Evolutionary conservation across 2,329 filamentous ascomycete genomes (phyloP).

Genomic region (Cladosporium sp.): DNA sequence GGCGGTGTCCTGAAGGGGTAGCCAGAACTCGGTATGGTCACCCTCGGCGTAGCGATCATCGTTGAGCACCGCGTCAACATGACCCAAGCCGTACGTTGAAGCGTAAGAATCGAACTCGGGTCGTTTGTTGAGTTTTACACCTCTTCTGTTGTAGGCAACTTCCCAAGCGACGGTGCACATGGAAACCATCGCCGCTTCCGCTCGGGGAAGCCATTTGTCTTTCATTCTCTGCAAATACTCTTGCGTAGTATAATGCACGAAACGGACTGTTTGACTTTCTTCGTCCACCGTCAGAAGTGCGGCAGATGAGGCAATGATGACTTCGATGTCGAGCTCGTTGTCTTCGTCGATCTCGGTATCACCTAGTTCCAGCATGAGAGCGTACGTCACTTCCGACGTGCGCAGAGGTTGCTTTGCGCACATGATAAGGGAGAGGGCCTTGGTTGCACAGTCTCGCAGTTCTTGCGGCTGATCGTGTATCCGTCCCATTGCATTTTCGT

Average conservation of each 20-base stretch:
- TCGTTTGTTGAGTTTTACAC: too few relatives aligned
- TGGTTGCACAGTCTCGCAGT: neutral
- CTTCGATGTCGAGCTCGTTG: neutral
- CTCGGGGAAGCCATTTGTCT: neutral
- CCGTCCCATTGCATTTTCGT: neutral
- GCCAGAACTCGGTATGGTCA: too few relatives aligned
- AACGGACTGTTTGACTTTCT: neutral
- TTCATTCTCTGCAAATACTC: neutral
- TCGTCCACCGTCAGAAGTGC: neutral
- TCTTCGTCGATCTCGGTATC: neutral
- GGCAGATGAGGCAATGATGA: neutral
- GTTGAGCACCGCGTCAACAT: too few relatives aligned
- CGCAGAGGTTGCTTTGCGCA: neutral
- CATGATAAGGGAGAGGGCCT: neutral
- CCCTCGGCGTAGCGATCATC: too few relatives aligned
- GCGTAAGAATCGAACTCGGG: too few relatives aligned
- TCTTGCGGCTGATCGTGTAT: neutral
- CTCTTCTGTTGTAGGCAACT: too few relatives aligned
- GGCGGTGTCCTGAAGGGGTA: too few relatives aligned
- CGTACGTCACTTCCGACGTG: neutral
- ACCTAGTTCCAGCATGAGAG: neutral
- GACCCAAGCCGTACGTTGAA: too few relatives aligned
- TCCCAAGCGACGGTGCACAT: neutral
- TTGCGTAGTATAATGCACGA: conserved; percentile 1
- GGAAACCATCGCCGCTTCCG: neutral